Base-by-base conservation (phyloP, 805 yeast genomes). In the Yamadazyma takamatsuzukensis region DNA sequence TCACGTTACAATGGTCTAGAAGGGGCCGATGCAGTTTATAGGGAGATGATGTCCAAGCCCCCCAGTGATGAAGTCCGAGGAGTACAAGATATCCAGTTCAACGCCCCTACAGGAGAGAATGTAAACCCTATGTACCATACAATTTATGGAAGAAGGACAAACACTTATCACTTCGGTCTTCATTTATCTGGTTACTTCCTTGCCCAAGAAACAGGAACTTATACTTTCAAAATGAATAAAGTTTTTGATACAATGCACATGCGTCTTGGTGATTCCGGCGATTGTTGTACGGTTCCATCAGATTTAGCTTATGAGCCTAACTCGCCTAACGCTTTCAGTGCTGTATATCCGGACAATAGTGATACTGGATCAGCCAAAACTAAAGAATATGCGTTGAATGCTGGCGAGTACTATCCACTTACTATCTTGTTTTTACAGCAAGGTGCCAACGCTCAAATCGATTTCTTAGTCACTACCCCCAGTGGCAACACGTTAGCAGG, bases 61-160 rank as follows among this genome's bases (percentile, higher is more conserved):
- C 14, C 17, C 37, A 5, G 15, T 23, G n/a, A 11, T 22, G n/a
- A 13, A 22, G 6, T 21, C 9, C 4, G n/a, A 15, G 14, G 5
- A 8, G 6, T 25, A 13, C 11, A 17, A 6, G 21, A 11, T 11
- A 14, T 18, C 14, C 7, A 5, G 6, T 5, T 5, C n/a, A 19
- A 24, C 6, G 10, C 25, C 14, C 18, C 32, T 29, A 16, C 25
- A n/a, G 10, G 6, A 12, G 16, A 16, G 14, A 14, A 16, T 13
- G n/a, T 5, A 8, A 23, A n/a, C 8, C 21, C 17, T 19, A 5
- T 21, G n/a, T 64, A 68, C 8, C 72, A 67, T 38, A 51, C 61
- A 30, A 29, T 49, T 16, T 35, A 35, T 23, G 39, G 34, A 4
- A 14, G 22, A 12, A 11, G 17, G 6, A 15, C 23, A 12, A 21